Conservation (phyloP, 306 rosid species). For the Rubus parviflorus region DNA sequence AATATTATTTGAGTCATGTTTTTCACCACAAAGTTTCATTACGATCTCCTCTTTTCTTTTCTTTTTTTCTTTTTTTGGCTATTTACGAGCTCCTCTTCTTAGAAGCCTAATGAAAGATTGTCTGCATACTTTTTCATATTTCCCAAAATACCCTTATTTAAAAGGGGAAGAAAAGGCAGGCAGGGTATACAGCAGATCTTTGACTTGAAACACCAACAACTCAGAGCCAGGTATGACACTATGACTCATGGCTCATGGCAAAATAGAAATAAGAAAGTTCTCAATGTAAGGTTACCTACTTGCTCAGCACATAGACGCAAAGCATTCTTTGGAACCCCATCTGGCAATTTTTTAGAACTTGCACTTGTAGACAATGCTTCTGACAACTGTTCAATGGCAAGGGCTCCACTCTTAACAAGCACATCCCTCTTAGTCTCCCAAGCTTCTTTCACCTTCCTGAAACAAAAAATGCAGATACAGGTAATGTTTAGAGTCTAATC, state of each 20-base stretch:
- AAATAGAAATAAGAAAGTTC: not conserved
- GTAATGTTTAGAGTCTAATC: not conserved
- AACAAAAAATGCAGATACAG: slow-evolving; percentile 24
- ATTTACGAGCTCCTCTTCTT: not conserved
- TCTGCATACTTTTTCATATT: not conserved
- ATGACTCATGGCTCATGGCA: not conserved
- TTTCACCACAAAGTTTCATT: not conserved
- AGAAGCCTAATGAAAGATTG: not conserved
- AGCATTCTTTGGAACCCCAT: slow-evolving; percentile 59
- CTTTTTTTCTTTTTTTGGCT: too few relatives aligned
- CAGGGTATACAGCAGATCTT: not conserved
- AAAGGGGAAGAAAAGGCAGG: not conserved
- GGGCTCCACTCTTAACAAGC: slow-evolving; percentile 83
- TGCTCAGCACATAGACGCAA: slow-evolving; percentile 71
- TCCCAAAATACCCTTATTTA: not conserved
- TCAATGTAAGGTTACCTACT: slow-evolving; percentile 39
- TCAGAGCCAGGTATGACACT: not conserved
- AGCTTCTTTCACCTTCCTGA: slow-evolving; percentile 86
- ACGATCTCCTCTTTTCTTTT: not conserved
- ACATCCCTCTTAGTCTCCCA: slow-evolving; percentile 73
- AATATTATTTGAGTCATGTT: not conserved
- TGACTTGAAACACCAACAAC: not conserved
- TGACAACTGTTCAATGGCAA: slow-evolving; percentile 80
- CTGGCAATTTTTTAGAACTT: slow-evolving; percentile 62
- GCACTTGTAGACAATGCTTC: slow-evolving; percentile 76